Percentiles rank a stretch among this genome's conserved stretches.
These are phyloP conservation scores for Pharnaceum exiguum DNA, from an alignment of 148 eudicot genomes.

Conservation along the genomic window DNA sequence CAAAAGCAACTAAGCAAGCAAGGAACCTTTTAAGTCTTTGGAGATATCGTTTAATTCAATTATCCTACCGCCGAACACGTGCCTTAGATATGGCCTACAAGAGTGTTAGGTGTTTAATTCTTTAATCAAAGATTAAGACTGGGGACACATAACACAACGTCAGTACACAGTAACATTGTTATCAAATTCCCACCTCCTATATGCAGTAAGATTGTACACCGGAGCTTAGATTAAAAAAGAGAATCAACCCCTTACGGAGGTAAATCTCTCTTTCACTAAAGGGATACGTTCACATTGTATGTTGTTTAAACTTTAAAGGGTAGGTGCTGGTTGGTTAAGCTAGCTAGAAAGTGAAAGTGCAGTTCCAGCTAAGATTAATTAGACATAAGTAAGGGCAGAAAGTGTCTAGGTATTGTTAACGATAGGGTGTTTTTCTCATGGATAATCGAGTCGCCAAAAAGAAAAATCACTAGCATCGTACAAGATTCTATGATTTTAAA, in stretches of 20 bases:
- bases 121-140: not conserved
- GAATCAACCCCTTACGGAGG: too few relatives aligned
- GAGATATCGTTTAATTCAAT: conserved; percentile 7
- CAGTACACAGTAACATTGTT: too few relatives aligned
- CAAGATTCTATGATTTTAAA: too few relatives aligned
- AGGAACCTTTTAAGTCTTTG: not conserved
- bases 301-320: not conserved
- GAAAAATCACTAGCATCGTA: too few relatives aligned
- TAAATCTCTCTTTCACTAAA: not conserved
- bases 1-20: conserved; percentile 4
- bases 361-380: conserved; percentile 3
- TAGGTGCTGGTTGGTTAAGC: not conserved
- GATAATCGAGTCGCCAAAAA: conserved; percentile 7
- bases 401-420: not conserved
- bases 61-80: conserved; percentile 10
- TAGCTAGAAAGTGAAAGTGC: conserved; percentile 13
- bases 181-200: too few relatives aligned
- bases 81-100: conserved; percentile 11
- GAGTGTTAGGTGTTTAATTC: not conserved
- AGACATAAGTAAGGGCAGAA: conserved; percentile 6
- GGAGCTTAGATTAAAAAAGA: too few relatives aligned
- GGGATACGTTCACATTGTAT: not conserved
- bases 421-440: not conserved
- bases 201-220: too few relatives aligned
- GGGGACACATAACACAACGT: not conserved